phyloP scores from a whole-genome alignment of 1,284 basidiomycete genomes.

The Singerocomus inundabilis region DNA sequence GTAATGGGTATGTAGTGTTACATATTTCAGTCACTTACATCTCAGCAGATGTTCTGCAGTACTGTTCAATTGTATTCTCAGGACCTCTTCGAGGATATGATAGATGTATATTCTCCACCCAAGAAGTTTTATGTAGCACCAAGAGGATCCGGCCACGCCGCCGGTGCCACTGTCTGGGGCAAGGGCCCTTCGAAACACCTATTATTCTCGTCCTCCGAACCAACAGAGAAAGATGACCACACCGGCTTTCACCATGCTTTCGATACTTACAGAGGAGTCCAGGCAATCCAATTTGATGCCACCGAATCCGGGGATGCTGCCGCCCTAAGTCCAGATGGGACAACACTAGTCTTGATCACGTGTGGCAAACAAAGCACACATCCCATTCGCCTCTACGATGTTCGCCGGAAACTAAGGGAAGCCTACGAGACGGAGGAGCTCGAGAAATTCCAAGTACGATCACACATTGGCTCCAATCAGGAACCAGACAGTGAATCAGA shows the following conservation, averaged over 20 bases:
- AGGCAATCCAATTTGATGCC: constrained; percentile 41
- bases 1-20: constrained; percentile 31
- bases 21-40: neutral
- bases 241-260: constrained; percentile 52
- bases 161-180: constrained; percentile 60
- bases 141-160: constrained; percentile 28
- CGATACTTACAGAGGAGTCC: constrained; percentile 36
- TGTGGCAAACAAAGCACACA: constrained; percentile 33
- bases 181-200: constrained; percentile 34
- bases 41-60: constrained; percentile 9
- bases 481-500: constrained; percentile 32
- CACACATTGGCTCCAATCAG: constrained; percentile 16
- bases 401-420: constrained; percentile 33
- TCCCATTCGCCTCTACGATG: constrained; percentile 54
- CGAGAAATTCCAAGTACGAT: constrained; percentile 23
- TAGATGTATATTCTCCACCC: constrained; percentile 4
- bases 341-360: constrained; percentile 49
- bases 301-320: constrained; percentile 55
- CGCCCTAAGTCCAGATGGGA: constrained; percentile 44
- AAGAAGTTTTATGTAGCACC: constrained; percentile 24
- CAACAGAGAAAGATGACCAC: constrained; percentile 25
- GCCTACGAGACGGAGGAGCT: constrained; percentile 32
- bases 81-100: constrained; percentile 29
- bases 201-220: constrained; percentile 62
- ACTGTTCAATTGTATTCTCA: constrained; percentile 17